Evolutionary conservation across 352 stramenopile species (phyloP).

Genomic region (Albugo candida): DNA sequence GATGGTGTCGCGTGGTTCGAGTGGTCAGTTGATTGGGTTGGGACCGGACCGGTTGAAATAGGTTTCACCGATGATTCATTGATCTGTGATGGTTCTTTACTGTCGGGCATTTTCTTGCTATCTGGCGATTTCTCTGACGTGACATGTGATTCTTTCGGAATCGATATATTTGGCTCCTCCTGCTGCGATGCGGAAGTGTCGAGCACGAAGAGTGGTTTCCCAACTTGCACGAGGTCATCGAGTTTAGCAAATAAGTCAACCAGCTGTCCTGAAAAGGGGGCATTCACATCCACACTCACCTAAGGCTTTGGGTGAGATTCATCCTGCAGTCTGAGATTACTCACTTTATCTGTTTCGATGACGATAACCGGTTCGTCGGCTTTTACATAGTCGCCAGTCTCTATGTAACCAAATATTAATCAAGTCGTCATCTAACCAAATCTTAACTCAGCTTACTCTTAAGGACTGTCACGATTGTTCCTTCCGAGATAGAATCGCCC

Average conservation of each 20-base stretch:
- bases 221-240: conserved; percentile 93
- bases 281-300: conserved; percentile 84
- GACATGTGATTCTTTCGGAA: conserved; percentile 14
- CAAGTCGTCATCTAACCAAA: background rate
- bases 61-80: no score
- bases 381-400: conserved; percentile 88
- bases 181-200: conserved; percentile 48
- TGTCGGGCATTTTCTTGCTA: conserved; percentile 1
- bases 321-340: background rate
- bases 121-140: background rate
- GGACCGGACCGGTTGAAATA: conserved; percentile 1
- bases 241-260: conserved; percentile 86
- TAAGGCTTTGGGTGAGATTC: conserved; percentile 2
- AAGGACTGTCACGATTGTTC: conserved; percentile 86
- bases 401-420: conserved; percentile 12
- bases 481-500: conserved; percentile 95
- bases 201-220: conserved; percentile 78
- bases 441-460: conserved; percentile 26
- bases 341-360: conserved; percentile 98
- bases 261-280: conserved; percentile 79
- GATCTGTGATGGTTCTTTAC: background rate
- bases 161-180: conserved; percentile 14
- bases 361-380: conserved; percentile 92
- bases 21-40: background rate
- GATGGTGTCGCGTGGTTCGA: conserved; percentile 8